phyloP scores from a whole-genome alignment of 306 rosid genomes.

The Neltuma alba region DNA sequence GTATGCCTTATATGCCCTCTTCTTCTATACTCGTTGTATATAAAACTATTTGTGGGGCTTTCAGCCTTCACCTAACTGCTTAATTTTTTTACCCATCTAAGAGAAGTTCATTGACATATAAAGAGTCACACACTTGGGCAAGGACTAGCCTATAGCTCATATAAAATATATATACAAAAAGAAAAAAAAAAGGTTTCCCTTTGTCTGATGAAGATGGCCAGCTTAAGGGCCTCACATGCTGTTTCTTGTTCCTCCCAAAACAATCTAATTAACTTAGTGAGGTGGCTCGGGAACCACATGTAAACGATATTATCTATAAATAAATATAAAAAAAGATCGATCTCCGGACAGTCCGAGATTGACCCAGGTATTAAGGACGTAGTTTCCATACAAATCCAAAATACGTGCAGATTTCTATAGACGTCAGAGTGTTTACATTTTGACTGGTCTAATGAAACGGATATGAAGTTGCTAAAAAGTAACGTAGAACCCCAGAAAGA shows the following conservation, averaged over 20 bases:
- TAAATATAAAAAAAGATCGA: constrained; percentile 1
- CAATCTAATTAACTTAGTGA: constrained; percentile 23
- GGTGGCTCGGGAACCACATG: constrained; percentile 36
- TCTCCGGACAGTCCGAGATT: constrained; percentile 39
- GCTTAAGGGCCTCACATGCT: constrained; percentile 3
- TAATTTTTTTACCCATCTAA: not conserved
- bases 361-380: constrained; percentile 59
- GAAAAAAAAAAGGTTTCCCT: not conserved
- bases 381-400: constrained; percentile 35
- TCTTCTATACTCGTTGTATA: not conserved
- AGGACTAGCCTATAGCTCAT: not conserved
- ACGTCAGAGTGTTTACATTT: constrained; percentile 38
- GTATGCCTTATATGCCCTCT: constrained; percentile 37
- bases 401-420: constrained; percentile 31
- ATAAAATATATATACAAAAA: not conserved
- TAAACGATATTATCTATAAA: constrained; percentile 13
- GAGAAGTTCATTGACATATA: constrained; percentile 2
- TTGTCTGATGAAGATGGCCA: not conserved
- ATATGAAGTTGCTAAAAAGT: not conserved
- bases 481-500: constrained; percentile 2
- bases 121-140: not conserved
- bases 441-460: constrained; percentile 28
- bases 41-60: not conserved
- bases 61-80: not conserved
- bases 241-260: constrained; percentile 19